Percentiles rank a stretch among this genome's conserved stretches.
Evolutionary conservation across 1,284 basidiomycete genomes (phyloP).

Genomic region (Trichosporon sp.): DNA sequence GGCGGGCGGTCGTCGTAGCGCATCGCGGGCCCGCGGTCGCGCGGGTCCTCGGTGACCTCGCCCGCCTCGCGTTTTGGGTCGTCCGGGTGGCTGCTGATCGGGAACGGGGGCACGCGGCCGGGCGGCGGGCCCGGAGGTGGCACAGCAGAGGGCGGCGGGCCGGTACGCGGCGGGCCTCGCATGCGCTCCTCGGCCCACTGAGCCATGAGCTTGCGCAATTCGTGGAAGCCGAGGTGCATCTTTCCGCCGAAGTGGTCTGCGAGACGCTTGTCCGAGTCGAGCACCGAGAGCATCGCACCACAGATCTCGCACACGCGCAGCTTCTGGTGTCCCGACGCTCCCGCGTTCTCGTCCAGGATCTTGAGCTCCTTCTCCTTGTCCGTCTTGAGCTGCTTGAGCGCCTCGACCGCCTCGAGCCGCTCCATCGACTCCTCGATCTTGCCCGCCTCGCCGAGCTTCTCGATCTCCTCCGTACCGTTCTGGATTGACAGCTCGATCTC

Average conservation of each 20-base stretch:
- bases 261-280: conserved; percentile 96
- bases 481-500: conserved; percentile 99
- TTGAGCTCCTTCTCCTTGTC: conserved; percentile 98
- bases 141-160: conserved; percentile 21
- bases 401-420: conserved; percentile 95
- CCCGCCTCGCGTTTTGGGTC: conserved; percentile 48
- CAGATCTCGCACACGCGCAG: conserved; percentile 98
- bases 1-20: conserved; percentile 10
- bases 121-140: conserved; percentile 13
- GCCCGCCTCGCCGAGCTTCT: conserved; percentile 90
- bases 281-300: conserved; percentile 93
- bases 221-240: conserved; percentile 99
- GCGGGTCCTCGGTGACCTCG: conserved; percentile 45
- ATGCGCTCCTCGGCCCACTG: conserved; percentile 84
- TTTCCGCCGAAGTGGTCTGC: conserved; percentile 99
- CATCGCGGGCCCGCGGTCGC: conserved; percentile 54
- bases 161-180: conserved; percentile 54
- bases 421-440: conserved; percentile 98
- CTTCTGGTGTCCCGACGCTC: conserved; percentile 98
- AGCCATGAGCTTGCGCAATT: conserved; percentile 85
- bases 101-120: conserved; percentile 26
- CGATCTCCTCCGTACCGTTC: conserved; percentile 97
- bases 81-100: conserved; percentile 40
- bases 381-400: conserved; percentile 88
- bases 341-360: conserved; percentile 94